Conservation (phyloP, 148 eudicot genomes). For the Rhododendron simsii region DNA sequence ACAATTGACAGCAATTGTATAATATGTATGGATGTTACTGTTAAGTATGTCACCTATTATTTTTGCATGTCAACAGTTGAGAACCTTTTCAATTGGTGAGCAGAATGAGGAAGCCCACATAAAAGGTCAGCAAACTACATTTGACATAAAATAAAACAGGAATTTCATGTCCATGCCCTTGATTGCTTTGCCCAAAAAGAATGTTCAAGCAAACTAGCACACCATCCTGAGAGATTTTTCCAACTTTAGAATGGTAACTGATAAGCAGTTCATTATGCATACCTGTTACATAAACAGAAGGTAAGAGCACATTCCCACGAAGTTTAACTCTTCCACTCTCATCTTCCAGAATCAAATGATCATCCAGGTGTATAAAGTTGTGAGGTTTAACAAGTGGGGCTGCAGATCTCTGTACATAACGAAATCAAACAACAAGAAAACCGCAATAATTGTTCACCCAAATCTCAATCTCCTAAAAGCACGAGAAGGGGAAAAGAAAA, state of each 20-base stretch:
- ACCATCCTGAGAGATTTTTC: constrained; percentile 2
- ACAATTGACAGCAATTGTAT: background rate
- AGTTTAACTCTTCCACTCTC: constrained; percentile 96
- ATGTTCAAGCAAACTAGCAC: background rate
- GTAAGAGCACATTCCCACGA: constrained; percentile 52
- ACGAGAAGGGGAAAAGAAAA: background rate
- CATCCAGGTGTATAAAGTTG: constrained; percentile 78
- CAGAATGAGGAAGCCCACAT: background rate
- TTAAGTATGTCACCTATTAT: background rate
- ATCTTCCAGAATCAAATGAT: constrained; percentile 80
- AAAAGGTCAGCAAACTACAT: background rate
- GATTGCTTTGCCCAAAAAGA: background rate
- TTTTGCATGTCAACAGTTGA: constrained; percentile 2
- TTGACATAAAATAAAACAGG: background rate
- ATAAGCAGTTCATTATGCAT: constrained; percentile 15
- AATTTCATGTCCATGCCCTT: background rate
- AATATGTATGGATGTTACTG: too few relatives aligned
- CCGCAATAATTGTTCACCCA: background rate
- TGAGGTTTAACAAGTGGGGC: constrained; percentile 73
- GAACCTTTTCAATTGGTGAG: background rate
- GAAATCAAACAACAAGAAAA: background rate
- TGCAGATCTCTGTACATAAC: constrained; percentile 55
- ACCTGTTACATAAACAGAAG: constrained; percentile 93
- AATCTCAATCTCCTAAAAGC: background rate
- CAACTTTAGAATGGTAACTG: background rate